Conservation (phyloP, 192 early-diverging fungal genomes). For the Helicostylum pulchrum region DNA sequence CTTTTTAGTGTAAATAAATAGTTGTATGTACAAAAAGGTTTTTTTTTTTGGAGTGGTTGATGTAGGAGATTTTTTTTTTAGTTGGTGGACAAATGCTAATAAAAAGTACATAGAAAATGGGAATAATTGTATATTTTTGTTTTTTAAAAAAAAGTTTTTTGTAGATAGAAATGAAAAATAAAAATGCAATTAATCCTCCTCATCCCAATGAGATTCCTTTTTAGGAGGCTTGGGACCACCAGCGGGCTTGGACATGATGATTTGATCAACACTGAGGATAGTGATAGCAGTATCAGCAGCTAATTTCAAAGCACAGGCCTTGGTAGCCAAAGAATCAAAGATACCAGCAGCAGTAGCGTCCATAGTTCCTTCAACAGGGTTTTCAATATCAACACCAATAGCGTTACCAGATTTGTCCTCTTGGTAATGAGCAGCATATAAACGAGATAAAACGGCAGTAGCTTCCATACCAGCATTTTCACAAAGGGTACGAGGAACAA, state of each 20-base stretch:
- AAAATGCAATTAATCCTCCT: not conserved
- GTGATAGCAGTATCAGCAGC: conserved; percentile 92
- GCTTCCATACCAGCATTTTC: conserved; percentile 95
- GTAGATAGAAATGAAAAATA: not conserved
- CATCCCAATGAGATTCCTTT: not conserved
- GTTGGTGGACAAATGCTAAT: not conserved
- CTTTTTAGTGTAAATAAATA: not conserved
- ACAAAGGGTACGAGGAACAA: conserved; percentile 89
- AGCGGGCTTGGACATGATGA: not conserved
- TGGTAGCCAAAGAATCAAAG: conserved; percentile 77
- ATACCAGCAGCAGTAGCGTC: conserved; percentile 76
- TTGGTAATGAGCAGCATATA: conserved; percentile 88
- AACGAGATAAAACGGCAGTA: conserved; percentile 85
- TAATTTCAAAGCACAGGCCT: conserved; percentile 85
- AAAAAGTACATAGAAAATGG: not conserved
- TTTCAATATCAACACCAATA: conserved; percentile 86
- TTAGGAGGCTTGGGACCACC: not conserved
- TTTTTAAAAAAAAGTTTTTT: not conserved
- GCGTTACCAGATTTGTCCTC: conserved; percentile 43
- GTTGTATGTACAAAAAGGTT: not conserved
- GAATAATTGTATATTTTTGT: not conserved
- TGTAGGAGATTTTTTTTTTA: not conserved
- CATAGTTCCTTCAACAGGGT: conserved; percentile 58
- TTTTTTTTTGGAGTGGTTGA: not conserved
- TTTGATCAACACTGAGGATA: conserved; percentile 94